These are phyloP conservation scores for Hippophae rhamnoides DNA, from an alignment of 306 rosid genomes.

Conservation along the genomic window DNA sequence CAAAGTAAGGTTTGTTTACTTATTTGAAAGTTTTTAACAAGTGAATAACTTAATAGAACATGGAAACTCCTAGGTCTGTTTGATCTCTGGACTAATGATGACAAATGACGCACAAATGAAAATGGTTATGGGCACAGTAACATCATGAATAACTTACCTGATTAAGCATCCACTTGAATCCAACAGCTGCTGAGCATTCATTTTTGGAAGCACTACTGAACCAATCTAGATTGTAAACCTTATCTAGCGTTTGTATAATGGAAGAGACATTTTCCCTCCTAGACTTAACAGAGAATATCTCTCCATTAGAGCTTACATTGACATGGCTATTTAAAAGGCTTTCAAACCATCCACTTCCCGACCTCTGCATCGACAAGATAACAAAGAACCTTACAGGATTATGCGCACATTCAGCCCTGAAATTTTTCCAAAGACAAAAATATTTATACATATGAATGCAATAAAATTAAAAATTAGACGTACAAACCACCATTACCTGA, in stretches of 20 bases:
- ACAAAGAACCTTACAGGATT: constrained; percentile 82
- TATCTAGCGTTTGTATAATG: constrained; percentile 62
- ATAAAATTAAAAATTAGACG: not conserved
- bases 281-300: constrained; percentile 61
- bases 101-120: not conserved
- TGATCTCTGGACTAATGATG: not conserved
- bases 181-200: constrained; percentile 85
- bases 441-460: constrained; percentile 10
- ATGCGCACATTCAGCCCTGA: constrained; percentile 64
- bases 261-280: constrained; percentile 65
- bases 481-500: constrained; percentile 46
- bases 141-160: constrained; percentile 43
- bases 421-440: constrained; percentile 14
- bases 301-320: constrained; percentile 86
- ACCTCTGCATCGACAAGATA: constrained; percentile 83
- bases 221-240: constrained; percentile 88
- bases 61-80: not conserved
- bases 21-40: too few relatives aligned
- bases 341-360: constrained; percentile 97
- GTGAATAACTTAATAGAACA: too few relatives aligned
- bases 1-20: too few relatives aligned
- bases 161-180: constrained; percentile 99
- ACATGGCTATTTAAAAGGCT: constrained; percentile 76
- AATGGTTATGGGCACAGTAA: not conserved
- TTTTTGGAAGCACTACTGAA: constrained; percentile 90